A percentile compares a stretch with the other conserved stretches of the same genome.
These are phyloP conservation scores for Magnaporthales sp. DNA, from an alignment of 2,329 filamentous ascomycete genomes.

Conservation along the genomic window DNA sequence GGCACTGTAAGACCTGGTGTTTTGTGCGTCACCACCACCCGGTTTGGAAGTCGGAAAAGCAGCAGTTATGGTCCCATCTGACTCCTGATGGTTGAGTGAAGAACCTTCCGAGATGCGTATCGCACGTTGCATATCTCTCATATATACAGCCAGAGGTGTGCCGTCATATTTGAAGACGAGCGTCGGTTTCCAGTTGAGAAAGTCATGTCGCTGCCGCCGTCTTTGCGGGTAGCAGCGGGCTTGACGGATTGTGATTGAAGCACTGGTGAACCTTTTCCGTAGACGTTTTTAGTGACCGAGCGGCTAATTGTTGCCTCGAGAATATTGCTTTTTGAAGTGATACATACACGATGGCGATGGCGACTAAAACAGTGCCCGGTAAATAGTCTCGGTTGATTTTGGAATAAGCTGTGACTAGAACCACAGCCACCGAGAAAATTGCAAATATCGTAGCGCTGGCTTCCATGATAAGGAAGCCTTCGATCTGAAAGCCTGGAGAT, in stretches of 20 bases:
- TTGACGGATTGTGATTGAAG: not conserved
- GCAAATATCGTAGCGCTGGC: not conserved
- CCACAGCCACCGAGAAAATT: not conserved
- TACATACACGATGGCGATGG: not conserved
- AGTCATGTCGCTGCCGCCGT: not conserved
- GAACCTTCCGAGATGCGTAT: not conserved
- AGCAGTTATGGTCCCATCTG: too few species aligned
- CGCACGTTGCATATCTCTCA: not conserved
- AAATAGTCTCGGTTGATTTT: too few species aligned
- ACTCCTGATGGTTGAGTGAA: too few species aligned
- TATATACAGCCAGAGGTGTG: not conserved
- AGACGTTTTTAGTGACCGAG: not conserved
- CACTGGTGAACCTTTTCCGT: not conserved
- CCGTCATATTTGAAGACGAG: not conserved
- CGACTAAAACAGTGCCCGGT: not conserved
- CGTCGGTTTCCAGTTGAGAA: not conserved
- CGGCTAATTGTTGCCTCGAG: not conserved
- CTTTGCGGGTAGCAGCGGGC: not conserved
- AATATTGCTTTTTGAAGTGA: not conserved
- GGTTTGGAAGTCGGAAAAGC: too few species aligned
- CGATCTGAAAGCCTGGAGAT: not conserved
- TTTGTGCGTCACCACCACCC: too few species aligned
- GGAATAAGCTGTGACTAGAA: not conserved
- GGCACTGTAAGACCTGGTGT: too few species aligned
- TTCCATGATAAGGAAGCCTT: not conserved